Evolutionary conservation across 2,329 filamentous ascomycete genomes (phyloP).

Genomic region (Pseudogymnoascus sp.): DNA sequence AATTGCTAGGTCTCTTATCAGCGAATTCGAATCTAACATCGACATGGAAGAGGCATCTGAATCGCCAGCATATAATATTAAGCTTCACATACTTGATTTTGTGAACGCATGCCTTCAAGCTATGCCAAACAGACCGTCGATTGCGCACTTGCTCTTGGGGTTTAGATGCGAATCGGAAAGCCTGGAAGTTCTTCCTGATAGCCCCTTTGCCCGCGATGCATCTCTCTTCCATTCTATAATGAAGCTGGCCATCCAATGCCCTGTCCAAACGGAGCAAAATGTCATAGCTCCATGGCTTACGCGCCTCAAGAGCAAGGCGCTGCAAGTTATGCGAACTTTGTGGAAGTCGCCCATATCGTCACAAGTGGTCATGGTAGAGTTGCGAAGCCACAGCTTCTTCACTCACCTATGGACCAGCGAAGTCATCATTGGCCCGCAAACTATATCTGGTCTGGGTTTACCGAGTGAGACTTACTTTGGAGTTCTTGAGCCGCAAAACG

Average conservation of each 20-base stretch:
- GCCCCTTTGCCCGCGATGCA: constrained; percentile 60
- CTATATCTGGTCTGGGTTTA: constrained; percentile 53
- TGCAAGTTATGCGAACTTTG: constrained; percentile 69
- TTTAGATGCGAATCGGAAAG: constrained; percentile 69
- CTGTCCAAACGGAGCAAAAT: constrained; percentile 49
- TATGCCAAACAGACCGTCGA: constrained; percentile 67
- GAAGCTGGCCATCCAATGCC: constrained; percentile 60
- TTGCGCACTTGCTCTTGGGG: constrained; percentile 84
- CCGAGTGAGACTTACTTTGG: constrained; percentile 27
- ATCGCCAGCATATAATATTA: constrained; percentile 69
- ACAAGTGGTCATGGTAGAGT: constrained; percentile 63
- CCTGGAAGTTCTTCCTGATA: constrained; percentile 57
- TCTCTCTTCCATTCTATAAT: constrained; percentile 82
- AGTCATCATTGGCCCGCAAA: constrained; percentile 9
- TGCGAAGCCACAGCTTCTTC: constrained; percentile 41
- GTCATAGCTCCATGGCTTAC: constrained; percentile 61
- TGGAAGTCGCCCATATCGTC: constrained; percentile 79
- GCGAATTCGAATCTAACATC: constrained; percentile 58
- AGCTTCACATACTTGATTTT: constrained; percentile 78
- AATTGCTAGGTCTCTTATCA: constrained; percentile 65
- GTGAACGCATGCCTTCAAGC: constrained; percentile 70
- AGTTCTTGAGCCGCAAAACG: constrained; percentile 4
- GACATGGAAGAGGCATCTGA: constrained; percentile 65
- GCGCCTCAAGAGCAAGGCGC: constrained; percentile 56
- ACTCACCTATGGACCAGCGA: constrained; percentile 1